Conservation (phyloP, 257 asterid species). For the Solanum chiquidenum region DNA sequence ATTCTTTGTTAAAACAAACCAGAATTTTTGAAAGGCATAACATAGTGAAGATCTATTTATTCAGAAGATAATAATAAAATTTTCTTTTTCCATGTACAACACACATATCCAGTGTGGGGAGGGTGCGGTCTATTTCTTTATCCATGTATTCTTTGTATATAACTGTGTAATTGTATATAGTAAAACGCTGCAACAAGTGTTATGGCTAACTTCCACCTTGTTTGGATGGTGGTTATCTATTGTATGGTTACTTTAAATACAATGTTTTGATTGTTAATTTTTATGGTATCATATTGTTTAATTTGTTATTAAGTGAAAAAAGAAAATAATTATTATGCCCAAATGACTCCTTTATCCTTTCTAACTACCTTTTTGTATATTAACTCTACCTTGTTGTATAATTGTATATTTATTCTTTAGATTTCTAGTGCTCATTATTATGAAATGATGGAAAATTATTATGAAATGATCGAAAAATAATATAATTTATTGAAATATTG, state of each 20-base stretch:
- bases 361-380: not conserved
- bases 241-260: not conserved
- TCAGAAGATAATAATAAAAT: not conserved
- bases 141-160: not conserved
- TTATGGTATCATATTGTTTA: too few relatives aligned
- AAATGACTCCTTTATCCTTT: too few relatives aligned
- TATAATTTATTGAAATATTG: too few relatives aligned
- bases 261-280: not conserved
- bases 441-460: too few relatives aligned
- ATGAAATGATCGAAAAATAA: too few relatives aligned
- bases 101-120: not conserved
- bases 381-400: not conserved
- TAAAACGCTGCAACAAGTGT: not conserved
- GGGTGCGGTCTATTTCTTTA: not conserved
- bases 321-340: too few relatives aligned
- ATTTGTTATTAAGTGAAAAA: too few relatives aligned
- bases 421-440: not conserved
- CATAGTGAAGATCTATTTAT: not conserved
- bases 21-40: constrained; percentile 22
- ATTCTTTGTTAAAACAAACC: constrained; percentile 54
- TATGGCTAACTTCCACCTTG: not conserved
- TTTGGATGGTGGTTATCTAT: not conserved
- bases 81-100: too few relatives aligned
- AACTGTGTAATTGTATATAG: not conserved
- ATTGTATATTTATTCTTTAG: not conserved